Evolutionary conservation across 1,139 yeast species (phyloP).

Genomic region (Geotrichum klebahnii): DNA sequence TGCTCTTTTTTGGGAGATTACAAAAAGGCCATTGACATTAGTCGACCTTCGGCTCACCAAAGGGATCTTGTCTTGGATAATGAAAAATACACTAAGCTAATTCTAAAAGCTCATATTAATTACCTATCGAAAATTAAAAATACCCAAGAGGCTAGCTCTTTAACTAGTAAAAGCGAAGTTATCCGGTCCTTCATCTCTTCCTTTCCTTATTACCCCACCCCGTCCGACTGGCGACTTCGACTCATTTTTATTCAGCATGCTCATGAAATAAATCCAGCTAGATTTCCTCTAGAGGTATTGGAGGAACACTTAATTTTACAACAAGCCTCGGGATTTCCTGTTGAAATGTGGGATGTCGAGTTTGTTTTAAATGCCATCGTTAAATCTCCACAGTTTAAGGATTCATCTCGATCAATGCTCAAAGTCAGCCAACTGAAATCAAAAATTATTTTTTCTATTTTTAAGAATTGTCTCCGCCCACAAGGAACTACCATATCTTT

Average conservation of each 20-base stretch:
- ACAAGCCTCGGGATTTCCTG: slow-evolving; percentile 35
- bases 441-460: slow-evolving; percentile 30
- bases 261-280: slow-evolving; percentile 42
- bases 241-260: slow-evolving; percentile 43
- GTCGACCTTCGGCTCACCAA: neutral
- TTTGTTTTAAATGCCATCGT: slow-evolving; percentile 34
- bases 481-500: slow-evolving; percentile 30
- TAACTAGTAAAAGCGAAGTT: slow-evolving; percentile 23
- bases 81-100: neutral
- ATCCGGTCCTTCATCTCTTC: slow-evolving; percentile 31
- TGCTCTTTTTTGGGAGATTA: slow-evolving; percentile 15
- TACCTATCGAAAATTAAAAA: slow-evolving; percentile 22
- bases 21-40: slow-evolving; percentile 11
- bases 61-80: neutral
- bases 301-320: slow-evolving; percentile 32
- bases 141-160: neutral
- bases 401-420: slow-evolving; percentile 25
- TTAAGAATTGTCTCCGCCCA: slow-evolving; percentile 34
- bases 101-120: slow-evolving; percentile 32
- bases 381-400: slow-evolving; percentile 29
- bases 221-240: slow-evolving; percentile 39
- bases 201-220: slow-evolving; percentile 36
- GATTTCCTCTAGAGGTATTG: slow-evolving; percentile 33
- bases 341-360: slow-evolving; percentile 34
- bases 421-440: slow-evolving; percentile 31